A percentile compares a stretch with the other conserved stretches of the same genome.
Evolutionary conservation across 495 filamentous ascomycete genomes (phyloP).

Genomic region (Neurospora sp.): DNA sequence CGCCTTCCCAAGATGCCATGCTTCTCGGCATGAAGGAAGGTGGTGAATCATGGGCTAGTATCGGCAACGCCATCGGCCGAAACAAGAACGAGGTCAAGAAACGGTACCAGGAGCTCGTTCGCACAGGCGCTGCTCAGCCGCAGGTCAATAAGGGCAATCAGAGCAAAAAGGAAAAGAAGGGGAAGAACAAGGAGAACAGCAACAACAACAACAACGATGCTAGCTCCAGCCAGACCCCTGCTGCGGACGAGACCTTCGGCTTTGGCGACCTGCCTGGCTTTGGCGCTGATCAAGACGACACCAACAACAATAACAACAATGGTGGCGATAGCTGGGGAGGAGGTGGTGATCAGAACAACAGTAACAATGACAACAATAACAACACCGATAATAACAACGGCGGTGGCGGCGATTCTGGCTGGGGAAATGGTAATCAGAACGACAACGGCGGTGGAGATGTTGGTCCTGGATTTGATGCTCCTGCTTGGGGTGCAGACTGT

Average conservation of each 20-base stretch:
- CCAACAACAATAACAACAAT: background rate
- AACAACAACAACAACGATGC: background rate
- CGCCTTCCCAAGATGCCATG: slow-evolving; percentile 10
- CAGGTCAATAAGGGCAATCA: background rate
- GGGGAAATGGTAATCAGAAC: background rate
- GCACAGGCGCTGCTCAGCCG: background rate
- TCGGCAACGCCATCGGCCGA: slow-evolving; percentile 6
- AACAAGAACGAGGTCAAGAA: slow-evolving; percentile 12
- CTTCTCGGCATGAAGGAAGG: slow-evolving; percentile 18
- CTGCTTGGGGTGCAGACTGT: background rate
- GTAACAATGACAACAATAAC: background rate
- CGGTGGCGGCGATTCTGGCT: background rate
- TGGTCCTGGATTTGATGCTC: background rate
- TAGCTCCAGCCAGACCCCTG: background rate
- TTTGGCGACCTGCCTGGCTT: background rate
- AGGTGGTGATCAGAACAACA: background rate
- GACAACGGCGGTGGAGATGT: background rate
- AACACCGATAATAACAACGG: background rate
- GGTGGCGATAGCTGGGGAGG: background rate
- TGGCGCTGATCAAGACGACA: background rate
- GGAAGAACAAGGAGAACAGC: background rate
- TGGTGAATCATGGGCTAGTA: slow-evolving; percentile 10
- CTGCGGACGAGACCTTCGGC: background rate
- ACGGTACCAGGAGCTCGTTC: slow-evolving; percentile 11
- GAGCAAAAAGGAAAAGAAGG: background rate